These are phyloP conservation scores for Beauveria pseudobassiana DNA, from an alignment of 2,329 filamentous ascomycete genomes.

Conservation along the genomic window DNA sequence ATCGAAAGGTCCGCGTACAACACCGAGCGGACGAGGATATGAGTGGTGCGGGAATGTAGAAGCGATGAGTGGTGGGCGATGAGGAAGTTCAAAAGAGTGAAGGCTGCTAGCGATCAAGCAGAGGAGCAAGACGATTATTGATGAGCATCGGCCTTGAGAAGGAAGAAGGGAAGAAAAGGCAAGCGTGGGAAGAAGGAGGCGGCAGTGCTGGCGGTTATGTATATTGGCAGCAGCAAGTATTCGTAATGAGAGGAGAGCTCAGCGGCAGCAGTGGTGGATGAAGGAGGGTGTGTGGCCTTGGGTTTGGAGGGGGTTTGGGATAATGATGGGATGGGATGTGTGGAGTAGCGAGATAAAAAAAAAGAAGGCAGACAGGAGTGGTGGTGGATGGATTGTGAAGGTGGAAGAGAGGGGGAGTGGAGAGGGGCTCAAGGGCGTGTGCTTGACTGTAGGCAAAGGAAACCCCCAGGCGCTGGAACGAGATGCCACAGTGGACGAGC, in stretches of 20 bases:
- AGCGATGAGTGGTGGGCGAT: neutral
- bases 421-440: neutral
- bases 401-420: neutral
- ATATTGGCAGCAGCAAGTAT: neutral
- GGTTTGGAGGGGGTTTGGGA: neutral
- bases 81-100: constrained; percentile 1
- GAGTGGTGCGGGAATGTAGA: neutral
- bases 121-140: neutral
- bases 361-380: neutral
- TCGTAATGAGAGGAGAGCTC: neutral
- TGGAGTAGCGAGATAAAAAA: neutral
- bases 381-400: neutral
- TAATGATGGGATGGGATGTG: constrained; percentile 2
- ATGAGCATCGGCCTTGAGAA: constrained; percentile 9
- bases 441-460: neutral
- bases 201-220: constrained; percentile 39
- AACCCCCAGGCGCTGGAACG: neutral
- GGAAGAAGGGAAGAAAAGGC: neutral
- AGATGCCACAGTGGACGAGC: neutral
- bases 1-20: neutral
- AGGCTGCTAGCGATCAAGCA: neutral
- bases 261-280: neutral
- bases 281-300: neutral
- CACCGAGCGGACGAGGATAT: neutral
- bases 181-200: constrained; percentile 11